A percentile compares a stretch with the other conserved stretches of the same genome.
Evolutionary conservation across 805 yeast species (phyloP).

Genomic region (Yarrowia porcina): DNA sequence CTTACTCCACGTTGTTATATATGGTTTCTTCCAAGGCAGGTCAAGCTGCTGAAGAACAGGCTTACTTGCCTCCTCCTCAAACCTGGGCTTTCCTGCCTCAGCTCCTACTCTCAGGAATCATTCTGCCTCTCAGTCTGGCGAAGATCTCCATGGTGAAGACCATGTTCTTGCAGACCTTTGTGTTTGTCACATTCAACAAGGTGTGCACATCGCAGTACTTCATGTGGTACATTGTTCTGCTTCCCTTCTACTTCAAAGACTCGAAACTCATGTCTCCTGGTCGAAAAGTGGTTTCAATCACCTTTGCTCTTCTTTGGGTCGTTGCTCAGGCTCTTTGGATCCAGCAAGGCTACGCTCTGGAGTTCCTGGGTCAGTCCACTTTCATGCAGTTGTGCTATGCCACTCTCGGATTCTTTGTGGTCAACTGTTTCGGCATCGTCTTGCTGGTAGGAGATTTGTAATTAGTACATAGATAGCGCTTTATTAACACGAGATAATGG

Average conservation of each 20-base stretch:
- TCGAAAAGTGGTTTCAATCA: constrained; percentile 26
- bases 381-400: constrained; percentile 59
- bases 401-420: constrained; percentile 55
- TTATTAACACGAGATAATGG: no score
- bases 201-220: constrained; percentile 94
- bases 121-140: constrained; percentile 55
- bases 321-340: constrained; percentile 75
- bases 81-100: constrained; percentile 84
- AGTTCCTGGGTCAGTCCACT: constrained; percentile 68
- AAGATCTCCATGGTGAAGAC: constrained; percentile 47
- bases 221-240: constrained; percentile 84
- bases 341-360: constrained; percentile 69
- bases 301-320: constrained; percentile 59
- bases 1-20: constrained; percentile 69
- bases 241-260: constrained; percentile 65
- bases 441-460: constrained; percentile 49
- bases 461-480: background rate
- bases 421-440: constrained; percentile 60
- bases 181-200: constrained; percentile 75
- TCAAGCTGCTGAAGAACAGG: constrained; percentile 5
- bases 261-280: constrained; percentile 34
- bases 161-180: constrained; percentile 70
- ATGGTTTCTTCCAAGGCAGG: constrained; percentile 42
- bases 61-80: constrained; percentile 29
- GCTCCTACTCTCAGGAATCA: constrained; percentile 52